Conservation (phyloP, 768 basidiomycete genomes). For the Leucogyrophana mollusca region DNA sequence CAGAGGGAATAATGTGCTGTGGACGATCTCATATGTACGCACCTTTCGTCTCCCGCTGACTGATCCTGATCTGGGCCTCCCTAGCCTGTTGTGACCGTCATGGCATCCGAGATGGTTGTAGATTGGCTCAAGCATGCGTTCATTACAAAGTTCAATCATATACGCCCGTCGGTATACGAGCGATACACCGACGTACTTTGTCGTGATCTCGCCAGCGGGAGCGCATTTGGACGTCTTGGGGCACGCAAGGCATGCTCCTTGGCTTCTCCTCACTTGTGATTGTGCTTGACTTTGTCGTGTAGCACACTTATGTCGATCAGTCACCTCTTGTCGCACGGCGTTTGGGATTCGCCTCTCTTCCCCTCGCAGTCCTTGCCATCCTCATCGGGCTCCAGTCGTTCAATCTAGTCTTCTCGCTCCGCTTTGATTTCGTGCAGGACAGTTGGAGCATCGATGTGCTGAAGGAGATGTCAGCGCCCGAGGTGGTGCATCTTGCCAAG, state of each 20-base stretch:
- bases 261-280: background rate
- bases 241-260: slow-evolving; percentile 59
- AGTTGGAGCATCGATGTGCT: slow-evolving; percentile 43
- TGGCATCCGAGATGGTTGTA: slow-evolving; percentile 89
- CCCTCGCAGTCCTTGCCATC: slow-evolving; percentile 80
- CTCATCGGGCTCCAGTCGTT: slow-evolving; percentile 76
- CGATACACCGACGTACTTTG: slow-evolving; percentile 95
- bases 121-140: slow-evolving; percentile 99
- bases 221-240: slow-evolving; percentile 63
- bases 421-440: slow-evolving; percentile 22
- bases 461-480: slow-evolving; percentile 37
- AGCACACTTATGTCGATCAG: slow-evolving; percentile 93
- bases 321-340: slow-evolving; percentile 92
- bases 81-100: slow-evolving; percentile 89
- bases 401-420: slow-evolving; percentile 54
- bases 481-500: slow-evolving; percentile 53
- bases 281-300: slow-evolving; percentile 6
- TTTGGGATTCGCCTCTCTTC: slow-evolving; percentile 90
- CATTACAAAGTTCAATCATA: slow-evolving; percentile 99
- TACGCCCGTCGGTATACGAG: slow-evolving; percentile 92
- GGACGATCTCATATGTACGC: slow-evolving; percentile 88
- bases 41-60: background rate
- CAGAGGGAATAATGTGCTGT: slow-evolving; percentile 72
- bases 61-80: slow-evolving; percentile 1
- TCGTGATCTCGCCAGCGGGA: slow-evolving; percentile 83